phyloP scores from a whole-genome alignment of 2,329 filamentous ascomycete genomes.

The Colletotrichum sp. region DNA sequence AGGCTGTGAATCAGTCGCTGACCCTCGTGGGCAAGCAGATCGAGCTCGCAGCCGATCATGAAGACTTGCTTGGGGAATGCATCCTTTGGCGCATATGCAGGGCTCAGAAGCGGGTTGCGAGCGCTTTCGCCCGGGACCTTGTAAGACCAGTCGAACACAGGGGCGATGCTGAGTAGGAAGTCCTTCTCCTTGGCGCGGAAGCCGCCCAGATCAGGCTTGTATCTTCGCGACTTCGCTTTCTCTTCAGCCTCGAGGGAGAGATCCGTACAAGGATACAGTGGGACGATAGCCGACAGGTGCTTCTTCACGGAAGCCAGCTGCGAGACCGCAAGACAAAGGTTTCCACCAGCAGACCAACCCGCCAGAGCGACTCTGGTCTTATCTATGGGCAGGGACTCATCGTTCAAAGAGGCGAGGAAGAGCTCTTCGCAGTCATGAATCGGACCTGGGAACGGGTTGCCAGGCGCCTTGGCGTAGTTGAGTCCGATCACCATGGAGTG shows the following conservation, averaged over 20 bases:
- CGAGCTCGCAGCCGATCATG: slow-evolving; percentile 41
- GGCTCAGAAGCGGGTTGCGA: slow-evolving; percentile 37
- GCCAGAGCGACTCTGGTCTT: slow-evolving; percentile 41
- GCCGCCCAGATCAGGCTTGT: slow-evolving; percentile 26
- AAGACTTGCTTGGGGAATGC: slow-evolving; percentile 40
- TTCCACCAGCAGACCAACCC: slow-evolving; percentile 58
- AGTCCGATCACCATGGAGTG: slow-evolving; percentile 50
- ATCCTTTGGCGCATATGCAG: slow-evolving; percentile 34
- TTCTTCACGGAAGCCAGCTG: slow-evolving; percentile 42
- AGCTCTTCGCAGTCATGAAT: slow-evolving; percentile 51
- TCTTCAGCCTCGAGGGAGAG: slow-evolving; percentile 29
- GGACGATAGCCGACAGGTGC: slow-evolving; percentile 36
- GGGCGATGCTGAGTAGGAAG: slow-evolving; percentile 21
- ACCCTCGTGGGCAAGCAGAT: slow-evolving; percentile 43
- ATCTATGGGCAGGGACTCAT: slow-evolving; percentile 51
- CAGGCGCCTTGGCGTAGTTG: slow-evolving; percentile 53
- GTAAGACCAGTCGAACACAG: slow-evolving; percentile 37
- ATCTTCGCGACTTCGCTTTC: slow-evolving; percentile 27
- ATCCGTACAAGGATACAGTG: slow-evolving; percentile 47
- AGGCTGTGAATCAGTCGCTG: slow-evolving; percentile 41
- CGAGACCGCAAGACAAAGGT: slow-evolving; percentile 45
- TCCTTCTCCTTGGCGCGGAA: slow-evolving; percentile 21
- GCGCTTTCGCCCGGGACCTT: slow-evolving; percentile 31
- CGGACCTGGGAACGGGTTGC: slow-evolving; percentile 45
- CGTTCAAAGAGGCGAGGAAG: slow-evolving; percentile 43